Base-by-base conservation (phyloP, 164 flowering plant genomes). In the Kalanchoe fedtschenkoi region DNA sequence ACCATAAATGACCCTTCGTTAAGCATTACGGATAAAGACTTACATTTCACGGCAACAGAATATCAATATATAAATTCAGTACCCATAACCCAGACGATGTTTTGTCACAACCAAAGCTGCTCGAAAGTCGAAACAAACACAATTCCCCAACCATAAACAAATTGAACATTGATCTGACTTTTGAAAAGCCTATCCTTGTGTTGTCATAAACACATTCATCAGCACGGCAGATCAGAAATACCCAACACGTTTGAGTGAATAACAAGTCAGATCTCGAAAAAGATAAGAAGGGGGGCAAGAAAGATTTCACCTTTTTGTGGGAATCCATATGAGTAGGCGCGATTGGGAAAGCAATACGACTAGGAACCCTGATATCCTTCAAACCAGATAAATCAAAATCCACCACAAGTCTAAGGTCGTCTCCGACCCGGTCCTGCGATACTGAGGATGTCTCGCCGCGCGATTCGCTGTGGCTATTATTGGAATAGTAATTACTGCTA, bases 331-430 rank as follows among this genome's bases (percentile, higher is more conserved):
- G 61, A 58, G 24, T 1, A 33, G 38, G 41, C 61, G 34, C 24
- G 42, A 32, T 37, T n/a, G 34, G 28, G 13, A 58, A 58, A 1
- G 24, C 3, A 37, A 58, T n/a, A 11, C 61, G 61, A 33, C 34
- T 6, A 58, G 61, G 61, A 10, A 58, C 61, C 30, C 42, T 34
- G 61, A 58, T 58, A 14, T 3, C 5, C 29, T 34, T 58, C 61
- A 58, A 58, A 9, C 41, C 38, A 58, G 61, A 58, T 58, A 58
- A 58, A 58, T 58, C 61, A 34, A 58, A 37, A 32, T 32, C 41
- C 4, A 33, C 61, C 33, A 58, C 6, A 21, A 58, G 26, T 37
- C 16, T 13, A 32, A 58, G 4, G 4, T 34, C 41, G 10, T 34
- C 41, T 4, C 29, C 38, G 24, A 51, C 56, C 26, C 32, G 17